Evolutionary conservation across 2,329 filamentous ascomycete genomes (phyloP).

Genomic region (Diaporthe sp.): DNA sequence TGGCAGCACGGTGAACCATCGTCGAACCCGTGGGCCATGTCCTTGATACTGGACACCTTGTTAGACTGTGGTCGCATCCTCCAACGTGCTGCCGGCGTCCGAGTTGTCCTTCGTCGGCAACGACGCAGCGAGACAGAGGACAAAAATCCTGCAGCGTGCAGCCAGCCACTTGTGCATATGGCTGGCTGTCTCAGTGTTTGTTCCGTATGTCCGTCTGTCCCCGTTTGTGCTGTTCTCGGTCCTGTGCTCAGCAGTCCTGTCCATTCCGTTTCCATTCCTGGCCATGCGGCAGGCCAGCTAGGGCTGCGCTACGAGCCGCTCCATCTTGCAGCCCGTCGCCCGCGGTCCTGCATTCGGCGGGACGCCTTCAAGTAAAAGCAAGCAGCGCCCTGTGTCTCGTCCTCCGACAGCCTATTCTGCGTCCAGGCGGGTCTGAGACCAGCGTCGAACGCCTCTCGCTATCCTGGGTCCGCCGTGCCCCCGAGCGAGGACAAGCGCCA

Average conservation of each 20-base stretch:
- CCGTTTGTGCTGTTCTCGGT: not conserved
- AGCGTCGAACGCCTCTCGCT: constrained; percentile 15
- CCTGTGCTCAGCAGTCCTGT: not conserved
- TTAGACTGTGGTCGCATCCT: not conserved
- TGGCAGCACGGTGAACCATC: not conserved
- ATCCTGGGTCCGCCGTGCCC: not conserved
- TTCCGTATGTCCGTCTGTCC: not conserved
- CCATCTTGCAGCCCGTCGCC: constrained; percentile 1
- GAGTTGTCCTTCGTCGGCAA: constrained; percentile 6
- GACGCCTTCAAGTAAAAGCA: not conserved
- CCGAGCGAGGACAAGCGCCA: not conserved
- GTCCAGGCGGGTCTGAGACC: constrained; percentile 7
- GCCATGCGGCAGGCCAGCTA: constrained; percentile 10
- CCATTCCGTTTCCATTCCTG: constrained; percentile 5
- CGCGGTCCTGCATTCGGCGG: not conserved
- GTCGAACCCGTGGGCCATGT: not conserved
- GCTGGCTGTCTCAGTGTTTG: constrained; percentile 15
- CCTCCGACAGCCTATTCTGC: constrained; percentile 1
- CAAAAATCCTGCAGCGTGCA: constrained; percentile 2
- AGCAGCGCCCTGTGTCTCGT: constrained; percentile 18
- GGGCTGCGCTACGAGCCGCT: constrained; percentile 14
- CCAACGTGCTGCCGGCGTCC: constrained; percentile 16
- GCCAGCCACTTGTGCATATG: constrained; percentile 15
- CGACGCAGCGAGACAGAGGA: constrained; percentile 7
- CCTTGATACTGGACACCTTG: not conserved